Evolutionary conservation across 225 moss, liverwort and hornwort species (phyloP).

Genomic region (Straminergon stramineum): DNA sequence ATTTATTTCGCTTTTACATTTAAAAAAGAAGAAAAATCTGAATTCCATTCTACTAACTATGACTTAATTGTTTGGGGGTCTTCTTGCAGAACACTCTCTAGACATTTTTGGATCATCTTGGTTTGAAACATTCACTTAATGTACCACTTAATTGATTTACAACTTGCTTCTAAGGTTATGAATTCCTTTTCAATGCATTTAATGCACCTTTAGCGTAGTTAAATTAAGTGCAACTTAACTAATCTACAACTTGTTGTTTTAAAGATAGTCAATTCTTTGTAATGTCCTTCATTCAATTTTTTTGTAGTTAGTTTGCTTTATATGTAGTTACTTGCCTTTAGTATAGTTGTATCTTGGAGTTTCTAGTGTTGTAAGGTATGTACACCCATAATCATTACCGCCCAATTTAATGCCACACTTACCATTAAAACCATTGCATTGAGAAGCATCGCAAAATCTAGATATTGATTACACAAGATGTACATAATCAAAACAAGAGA

Average conservation of each 20-base stretch:
- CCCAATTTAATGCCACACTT: neutral
- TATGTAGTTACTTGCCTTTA: neutral
- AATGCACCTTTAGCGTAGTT: neutral
- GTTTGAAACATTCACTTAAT: neutral
- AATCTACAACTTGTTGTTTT: neutral
- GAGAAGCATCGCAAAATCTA: neutral
- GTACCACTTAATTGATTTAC: neutral
- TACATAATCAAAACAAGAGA: neutral
- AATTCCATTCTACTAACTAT: neutral
- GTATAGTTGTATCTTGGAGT: neutral
- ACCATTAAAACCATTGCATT: neutral
- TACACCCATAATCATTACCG: fast-evolving
- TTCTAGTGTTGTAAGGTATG: neutral
- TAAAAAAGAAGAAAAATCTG: neutral
- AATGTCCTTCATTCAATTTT: neutral
- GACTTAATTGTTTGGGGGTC: neutral
- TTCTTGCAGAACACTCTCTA: neutral
- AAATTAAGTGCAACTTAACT: neutral
- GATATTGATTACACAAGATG: neutral
- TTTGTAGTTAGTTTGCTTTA: neutral
- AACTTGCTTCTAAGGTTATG: neutral
- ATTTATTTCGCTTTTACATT: neutral
- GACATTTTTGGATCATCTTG: neutral
- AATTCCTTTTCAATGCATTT: neutral
- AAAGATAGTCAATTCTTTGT: neutral